These are phyloP conservation scores for Calcarisporium arbuscula DNA, from an alignment of 2,329 filamentous ascomycete species.

Conservation along the genomic window DNA sequence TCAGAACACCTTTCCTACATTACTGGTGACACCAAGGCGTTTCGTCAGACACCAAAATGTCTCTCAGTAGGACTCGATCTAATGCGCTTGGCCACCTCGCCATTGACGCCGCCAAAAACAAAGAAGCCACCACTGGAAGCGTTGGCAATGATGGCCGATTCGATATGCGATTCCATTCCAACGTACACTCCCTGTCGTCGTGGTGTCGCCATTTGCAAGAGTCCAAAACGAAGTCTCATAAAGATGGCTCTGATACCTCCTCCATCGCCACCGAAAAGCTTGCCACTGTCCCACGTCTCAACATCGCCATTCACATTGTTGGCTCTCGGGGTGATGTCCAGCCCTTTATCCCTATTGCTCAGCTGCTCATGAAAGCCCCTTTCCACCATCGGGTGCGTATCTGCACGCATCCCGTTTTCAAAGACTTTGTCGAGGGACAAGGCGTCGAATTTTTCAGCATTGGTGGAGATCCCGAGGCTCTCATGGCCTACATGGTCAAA, in stretches of 20 bases:
- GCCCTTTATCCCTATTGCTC: slow-evolving; percentile 52
- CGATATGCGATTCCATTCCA: slow-evolving; percentile 23
- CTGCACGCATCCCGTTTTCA: slow-evolving; percentile 49
- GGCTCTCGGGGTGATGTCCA: slow-evolving; percentile 33
- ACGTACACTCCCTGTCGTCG: slow-evolving; percentile 16
- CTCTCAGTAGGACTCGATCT: slow-evolving; percentile 21
- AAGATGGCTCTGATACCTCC: background rate
- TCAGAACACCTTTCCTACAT: too few species aligned
- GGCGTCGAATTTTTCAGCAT: slow-evolving; percentile 52
- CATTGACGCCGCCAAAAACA: slow-evolving; percentile 12
- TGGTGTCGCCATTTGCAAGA: slow-evolving; percentile 20
- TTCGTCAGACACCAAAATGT: slow-evolving; percentile 19
- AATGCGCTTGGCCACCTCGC: slow-evolving; percentile 19
- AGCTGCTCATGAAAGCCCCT: slow-evolving; percentile 25
- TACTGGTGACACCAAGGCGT: too few species aligned
- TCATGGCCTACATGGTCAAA: slow-evolving; percentile 37
- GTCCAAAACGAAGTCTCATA: slow-evolving; percentile 4
- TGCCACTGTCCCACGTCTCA: slow-evolving; percentile 17
- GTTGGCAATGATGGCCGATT: slow-evolving; percentile 24
- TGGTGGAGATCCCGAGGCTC: slow-evolving; percentile 47
- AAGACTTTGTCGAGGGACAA: slow-evolving; percentile 44
- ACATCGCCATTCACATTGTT: slow-evolving; percentile 27
- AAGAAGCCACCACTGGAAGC: slow-evolving; percentile 17
- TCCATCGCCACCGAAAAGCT: too few species aligned
- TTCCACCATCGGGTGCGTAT: slow-evolving; percentile 50